A percentile compares a stretch with the other conserved stretches of the same genome.
Evolutionary conservation across 352 stramenopile species (phyloP).

Genomic region (Phytophthora pistaciae): DNA sequence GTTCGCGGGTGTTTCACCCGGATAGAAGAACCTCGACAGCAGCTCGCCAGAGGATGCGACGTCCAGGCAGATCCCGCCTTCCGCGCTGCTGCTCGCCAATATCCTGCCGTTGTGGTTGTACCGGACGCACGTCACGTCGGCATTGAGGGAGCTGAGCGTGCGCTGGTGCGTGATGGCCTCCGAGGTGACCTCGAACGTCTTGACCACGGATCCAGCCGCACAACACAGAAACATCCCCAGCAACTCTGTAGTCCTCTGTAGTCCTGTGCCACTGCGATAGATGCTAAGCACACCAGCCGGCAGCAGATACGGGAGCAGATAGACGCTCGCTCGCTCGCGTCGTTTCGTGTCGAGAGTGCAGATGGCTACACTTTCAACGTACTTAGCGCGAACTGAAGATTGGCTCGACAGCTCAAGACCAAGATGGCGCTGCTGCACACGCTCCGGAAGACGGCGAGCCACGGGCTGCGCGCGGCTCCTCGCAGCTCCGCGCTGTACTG

Average conservation of each 20-base stretch:
- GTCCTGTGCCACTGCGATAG: too few species aligned
- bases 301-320: too few species aligned
- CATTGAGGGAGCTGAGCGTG: conserved; percentile 56
- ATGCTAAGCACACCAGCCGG: neutral
- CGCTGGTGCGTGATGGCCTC: conserved; percentile 54
- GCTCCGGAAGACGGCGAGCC: conserved; percentile 37
- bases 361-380: conserved; percentile 14
- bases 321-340: conserved; percentile 16
- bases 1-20: conserved; percentile 45
- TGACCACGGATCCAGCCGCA: conserved; percentile 56
- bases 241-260: neutral
- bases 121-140: conserved; percentile 65
- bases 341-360: conserved; percentile 29
- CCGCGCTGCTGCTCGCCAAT: conserved; percentile 66
- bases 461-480: conserved; percentile 24
- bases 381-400: conserved; percentile 25
- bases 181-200: conserved; percentile 69
- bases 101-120: conserved; percentile 83
- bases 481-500: conserved; percentile 39
- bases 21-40: conserved; percentile 72
- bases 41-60: conserved; percentile 64
- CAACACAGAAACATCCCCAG: conserved; percentile 66
- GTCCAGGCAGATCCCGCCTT: conserved; percentile 68
- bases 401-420: conserved; percentile 3
- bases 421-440: conserved; percentile 46